Evolutionary conservation across 345 rosid species (phyloP).

Genomic region (Brassica napus): Da-Ae NC_063451.1:23647501-23648000

Average conservation of each 20-base stretch:
- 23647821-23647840: slow-evolving; percentile 69
- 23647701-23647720: background rate
- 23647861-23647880: slow-evolving; percentile 46
- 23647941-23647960: slow-evolving; percentile 84
- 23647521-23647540: no score
- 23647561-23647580: background rate
- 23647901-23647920: slow-evolving; percentile 62
- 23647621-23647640: background rate
- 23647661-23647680: background rate
- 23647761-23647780: slow-evolving; percentile 92
- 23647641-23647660: background rate
- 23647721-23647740: slow-evolving; percentile 84
- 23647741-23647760: slow-evolving; percentile 67
- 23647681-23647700: background rate
- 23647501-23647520: background rate
- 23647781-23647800: slow-evolving; percentile 77
- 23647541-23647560: background rate
- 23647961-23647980: slow-evolving; percentile 76
- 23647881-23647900: slow-evolving; percentile 42
- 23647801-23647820: slow-evolving; percentile 69
- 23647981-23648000: slow-evolving; percentile 84
- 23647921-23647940: slow-evolving; percentile 72
- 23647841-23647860: slow-evolving; percentile 69
- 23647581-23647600: background rate
- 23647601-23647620: background rate